Percentiles rank a stretch among this genome's conserved stretches.
phyloP scores from a whole-genome alignment of 2,329 filamentous ascomycete species.

The Ascochyta viciae-villosae region DNA sequence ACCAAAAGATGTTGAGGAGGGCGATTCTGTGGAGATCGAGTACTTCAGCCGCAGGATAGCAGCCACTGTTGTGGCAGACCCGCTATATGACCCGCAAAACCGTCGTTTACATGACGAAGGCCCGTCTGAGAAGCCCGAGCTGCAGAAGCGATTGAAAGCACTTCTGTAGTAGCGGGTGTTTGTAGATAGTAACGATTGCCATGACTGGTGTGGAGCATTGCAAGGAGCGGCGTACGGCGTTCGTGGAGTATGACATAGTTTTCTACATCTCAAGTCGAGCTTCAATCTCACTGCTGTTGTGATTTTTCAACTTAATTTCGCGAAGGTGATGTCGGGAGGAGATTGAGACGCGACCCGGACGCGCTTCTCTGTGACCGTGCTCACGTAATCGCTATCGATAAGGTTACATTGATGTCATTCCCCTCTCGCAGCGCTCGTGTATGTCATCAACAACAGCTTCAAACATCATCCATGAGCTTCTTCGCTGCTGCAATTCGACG shows the following conservation, averaged over 20 bases:
- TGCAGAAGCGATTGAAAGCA: constrained; percentile 33
- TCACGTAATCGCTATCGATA: constrained; percentile 1
- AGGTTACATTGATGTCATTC: constrained; percentile 33
- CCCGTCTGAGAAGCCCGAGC: constrained; percentile 22
- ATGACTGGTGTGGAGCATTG: constrained; percentile 20
- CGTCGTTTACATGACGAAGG: constrained; percentile 44
- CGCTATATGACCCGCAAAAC: constrained; percentile 56
- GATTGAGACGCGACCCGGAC: background rate
- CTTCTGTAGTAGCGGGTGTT: constrained; percentile 22
- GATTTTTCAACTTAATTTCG: too few species aligned
- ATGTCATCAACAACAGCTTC: constrained; percentile 55
- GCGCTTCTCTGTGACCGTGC: background rate
- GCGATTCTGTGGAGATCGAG: constrained; percentile 64
- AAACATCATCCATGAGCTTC: constrained; percentile 43
- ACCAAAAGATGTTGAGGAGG: constrained; percentile 56
- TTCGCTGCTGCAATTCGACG: constrained; percentile 37
- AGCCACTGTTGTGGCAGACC: constrained; percentile 62
- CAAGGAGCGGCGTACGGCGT: constrained; percentile 4
- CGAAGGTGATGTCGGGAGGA: background rate
- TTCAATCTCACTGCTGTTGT: background rate
- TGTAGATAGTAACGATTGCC: constrained; percentile 19
- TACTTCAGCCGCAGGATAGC: constrained; percentile 65
- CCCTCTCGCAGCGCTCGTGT: constrained; percentile 45
- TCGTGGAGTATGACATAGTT: background rate
- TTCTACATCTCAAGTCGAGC: background rate